These are phyloP conservation scores for Aspergillus bertholletiae DNA, from an alignment of 495 filamentous ascomycete species.

Conservation along the genomic window DNA sequence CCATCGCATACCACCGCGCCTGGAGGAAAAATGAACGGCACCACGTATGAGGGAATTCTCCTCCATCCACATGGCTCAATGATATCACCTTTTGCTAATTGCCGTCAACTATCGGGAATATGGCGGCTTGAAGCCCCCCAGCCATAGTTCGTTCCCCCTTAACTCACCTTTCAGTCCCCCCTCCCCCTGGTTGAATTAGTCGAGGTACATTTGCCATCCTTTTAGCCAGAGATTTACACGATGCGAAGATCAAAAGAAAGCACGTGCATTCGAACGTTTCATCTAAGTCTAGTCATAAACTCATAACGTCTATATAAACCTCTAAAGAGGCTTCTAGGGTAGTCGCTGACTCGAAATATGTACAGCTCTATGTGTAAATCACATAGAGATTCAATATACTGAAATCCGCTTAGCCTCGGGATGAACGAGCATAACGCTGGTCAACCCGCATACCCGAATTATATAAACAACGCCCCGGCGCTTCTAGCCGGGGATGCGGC, in stretches of 20 bases:
- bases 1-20: background rate
- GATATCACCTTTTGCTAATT: background rate
- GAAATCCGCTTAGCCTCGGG: background rate
- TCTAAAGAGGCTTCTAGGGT: background rate
- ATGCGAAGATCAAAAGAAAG: slow-evolving; percentile 1
- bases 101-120: background rate
- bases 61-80: background rate
- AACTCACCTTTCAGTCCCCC: too few species aligned
- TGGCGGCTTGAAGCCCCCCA: background rate
- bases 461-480: background rate
- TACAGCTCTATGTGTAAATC: background rate
- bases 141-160: background rate
- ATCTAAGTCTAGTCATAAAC: slow-evolving; percentile 21
- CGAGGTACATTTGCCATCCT: too few species aligned
- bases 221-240: too few species aligned
- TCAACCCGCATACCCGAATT: background rate
- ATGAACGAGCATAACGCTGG: background rate
- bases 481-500: background rate
- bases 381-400: background rate
- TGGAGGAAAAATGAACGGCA: background rate
- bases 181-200: too few species aligned
- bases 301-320: slow-evolving; percentile 7
- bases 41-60: background rate
- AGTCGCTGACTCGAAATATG: background rate
- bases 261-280: slow-evolving; percentile 7